Evolutionary conservation across 2,329 filamentous ascomycete species (phyloP), one percentile per base, ranked within the genome.

Genomic region (Diaporthe capsici): DNA sequence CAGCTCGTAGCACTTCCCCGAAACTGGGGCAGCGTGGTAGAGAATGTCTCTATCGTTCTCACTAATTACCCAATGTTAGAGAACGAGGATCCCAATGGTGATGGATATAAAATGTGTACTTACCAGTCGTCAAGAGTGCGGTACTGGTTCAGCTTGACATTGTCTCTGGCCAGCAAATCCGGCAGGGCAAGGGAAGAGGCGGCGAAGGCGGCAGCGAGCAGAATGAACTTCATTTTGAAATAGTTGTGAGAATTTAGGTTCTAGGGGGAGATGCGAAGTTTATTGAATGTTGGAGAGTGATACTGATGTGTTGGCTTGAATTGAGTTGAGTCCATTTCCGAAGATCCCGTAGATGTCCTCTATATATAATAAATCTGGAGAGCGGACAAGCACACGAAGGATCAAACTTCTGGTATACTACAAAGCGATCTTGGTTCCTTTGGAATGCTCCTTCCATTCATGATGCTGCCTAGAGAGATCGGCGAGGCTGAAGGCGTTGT

Each of bases 381-480:
- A 17, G 51, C 25, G 13, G 25, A 28, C 1, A 28, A 57, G 5
- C 15, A 17, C 22, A 20, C 57, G 20, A 42, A n/a, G 10, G 17
- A 39, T 39, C 12, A 17, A 9, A 25, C 34, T 5, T 2, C 5
- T 7, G 5, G 10, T 60, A 39, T 60, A 17, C 34, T 42, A 8
- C 17, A 25, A 42, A 61, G 58, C 22, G 12, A 1, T 17, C 20
- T 25, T 15, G 12, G 0, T 25, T 42, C 39, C 34, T 25, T 42
- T 17, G 58, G 34, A 42, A 25, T 42, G 10, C 2, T 22, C 12
- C 34, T 42, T 25, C 58, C 58, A 25, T 17, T 15, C 22, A 42
- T 25, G 34, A 61, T 61, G 58, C 58, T 61, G 58, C 58, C 58
- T 61, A 20, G n/a, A 42, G 58, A 25, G 58, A 61, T 61, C 58